These are phyloP conservation scores for Atkinsonella hypoxylon DNA, from an alignment of 2,329 filamentous ascomycete genomes.

Conservation along the genomic window DNA sequence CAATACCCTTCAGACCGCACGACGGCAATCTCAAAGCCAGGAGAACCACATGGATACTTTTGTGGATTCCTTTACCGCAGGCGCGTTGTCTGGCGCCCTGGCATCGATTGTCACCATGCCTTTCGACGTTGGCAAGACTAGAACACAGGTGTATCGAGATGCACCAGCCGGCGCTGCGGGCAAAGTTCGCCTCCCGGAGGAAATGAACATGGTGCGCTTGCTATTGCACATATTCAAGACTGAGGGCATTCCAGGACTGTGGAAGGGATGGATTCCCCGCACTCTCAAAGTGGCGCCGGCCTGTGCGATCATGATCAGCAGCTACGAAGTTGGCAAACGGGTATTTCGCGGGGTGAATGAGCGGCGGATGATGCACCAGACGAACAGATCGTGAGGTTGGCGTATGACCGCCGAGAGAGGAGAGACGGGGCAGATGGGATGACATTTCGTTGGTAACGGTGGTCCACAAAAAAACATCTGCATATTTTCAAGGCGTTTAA, in stretches of 20 bases:
- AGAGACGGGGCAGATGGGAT: not conserved
- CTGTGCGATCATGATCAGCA: constrained; percentile 98
- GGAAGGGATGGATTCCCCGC: constrained; percentile 82
- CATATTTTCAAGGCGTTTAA: not conserved
- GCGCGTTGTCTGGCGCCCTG: constrained; percentile 69
- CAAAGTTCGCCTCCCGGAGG: constrained; percentile 48
- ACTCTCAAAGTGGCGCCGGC: constrained; percentile 92
- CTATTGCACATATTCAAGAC: constrained; percentile 84
- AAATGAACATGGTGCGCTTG: constrained; percentile 66
- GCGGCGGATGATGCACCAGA: constrained; percentile 13
- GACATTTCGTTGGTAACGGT: too few species aligned
- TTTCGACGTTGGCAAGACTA: constrained; percentile 95
- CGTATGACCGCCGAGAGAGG: not conserved
- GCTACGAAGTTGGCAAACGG: constrained; percentile 91
- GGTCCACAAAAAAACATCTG: not conserved
- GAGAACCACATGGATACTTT: constrained; percentile 70
- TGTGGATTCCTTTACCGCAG: constrained; percentile 78
- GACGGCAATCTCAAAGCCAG: constrained; percentile 46
- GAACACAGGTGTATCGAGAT: constrained; percentile 74
- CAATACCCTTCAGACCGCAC: constrained; percentile 28
- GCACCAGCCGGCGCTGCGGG: constrained; percentile 20
- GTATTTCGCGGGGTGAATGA: constrained; percentile 67
- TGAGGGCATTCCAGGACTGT: constrained; percentile 71
- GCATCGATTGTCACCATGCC: constrained; percentile 86
- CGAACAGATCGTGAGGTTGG: not conserved